Conservation (phyloP, 495 filamentous ascomycete species). For the Aspergillus cristatus region DNA sequence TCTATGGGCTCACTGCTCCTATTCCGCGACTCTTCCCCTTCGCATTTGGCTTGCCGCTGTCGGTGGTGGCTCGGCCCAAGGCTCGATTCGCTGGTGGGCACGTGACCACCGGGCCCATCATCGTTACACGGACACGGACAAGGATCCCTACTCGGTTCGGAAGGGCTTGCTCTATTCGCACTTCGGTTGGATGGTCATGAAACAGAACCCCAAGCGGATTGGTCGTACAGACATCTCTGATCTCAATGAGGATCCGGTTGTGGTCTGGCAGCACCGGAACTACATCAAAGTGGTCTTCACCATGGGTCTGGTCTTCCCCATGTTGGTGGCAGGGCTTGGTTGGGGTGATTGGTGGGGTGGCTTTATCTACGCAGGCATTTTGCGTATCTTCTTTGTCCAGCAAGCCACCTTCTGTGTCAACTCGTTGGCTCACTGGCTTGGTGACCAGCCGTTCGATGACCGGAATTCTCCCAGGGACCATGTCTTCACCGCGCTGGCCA, state of each 20-base stretch:
- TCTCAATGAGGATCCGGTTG: slow-evolving; percentile 76
- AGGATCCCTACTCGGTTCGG: slow-evolving; percentile 88
- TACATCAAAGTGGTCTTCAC: slow-evolving; percentile 69
- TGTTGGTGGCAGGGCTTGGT: slow-evolving; percentile 60
- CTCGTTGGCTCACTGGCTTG: slow-evolving; percentile 86
- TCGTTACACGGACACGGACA: slow-evolving; percentile 89
- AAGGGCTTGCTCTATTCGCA: slow-evolving; percentile 88
- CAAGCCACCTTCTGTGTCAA: slow-evolving; percentile 96
- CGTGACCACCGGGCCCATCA: slow-evolving; percentile 86
- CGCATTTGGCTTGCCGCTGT: slow-evolving; percentile 74
- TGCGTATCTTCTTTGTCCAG: slow-evolving; percentile 85
- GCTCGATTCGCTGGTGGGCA: slow-evolving; percentile 87
- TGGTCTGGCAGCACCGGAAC: slow-evolving; percentile 79
- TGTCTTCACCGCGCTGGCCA: slow-evolving; percentile 77
- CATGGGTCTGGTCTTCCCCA: slow-evolving; percentile 75
- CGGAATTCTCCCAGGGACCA: slow-evolving; percentile 86
- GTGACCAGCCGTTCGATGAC: slow-evolving; percentile 90
- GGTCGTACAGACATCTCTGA: slow-evolving; percentile 87
- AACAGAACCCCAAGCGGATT: slow-evolving; percentile 71
- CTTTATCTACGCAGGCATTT: slow-evolving; percentile 78
- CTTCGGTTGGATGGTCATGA: slow-evolving; percentile 75
- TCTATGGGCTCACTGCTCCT: slow-evolving; percentile 80
- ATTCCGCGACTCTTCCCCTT: slow-evolving; percentile 66
- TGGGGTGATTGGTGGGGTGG: slow-evolving; percentile 79
- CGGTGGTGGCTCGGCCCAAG: slow-evolving; percentile 80